Conservation (phyloP, 2,329 filamentous ascomycete species). For the Fusarium begoniae region DNA sequence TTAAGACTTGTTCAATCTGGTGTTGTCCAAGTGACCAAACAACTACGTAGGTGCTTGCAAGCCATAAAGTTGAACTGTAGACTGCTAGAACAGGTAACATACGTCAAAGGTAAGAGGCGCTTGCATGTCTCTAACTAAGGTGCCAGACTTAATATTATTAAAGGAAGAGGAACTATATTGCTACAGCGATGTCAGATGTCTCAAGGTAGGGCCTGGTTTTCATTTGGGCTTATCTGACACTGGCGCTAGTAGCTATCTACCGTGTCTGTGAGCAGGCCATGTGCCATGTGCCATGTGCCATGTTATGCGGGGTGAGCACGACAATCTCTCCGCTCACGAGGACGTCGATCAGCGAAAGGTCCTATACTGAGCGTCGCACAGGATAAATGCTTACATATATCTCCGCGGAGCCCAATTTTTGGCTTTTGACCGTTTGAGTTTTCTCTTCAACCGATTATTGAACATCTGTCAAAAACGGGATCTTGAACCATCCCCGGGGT, state of each 20-base stretch:
- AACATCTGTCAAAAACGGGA: background rate
- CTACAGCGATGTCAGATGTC: background rate
- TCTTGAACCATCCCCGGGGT: fast-evolving
- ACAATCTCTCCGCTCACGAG: background rate
- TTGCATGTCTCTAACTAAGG: fast-evolving
- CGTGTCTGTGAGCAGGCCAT: background rate
- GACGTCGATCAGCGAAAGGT: background rate
- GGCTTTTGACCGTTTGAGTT: fast-evolving
- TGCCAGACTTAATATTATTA: background rate
- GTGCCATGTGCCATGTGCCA: background rate
- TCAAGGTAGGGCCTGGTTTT: background rate
- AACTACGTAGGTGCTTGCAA: background rate
- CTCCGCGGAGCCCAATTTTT: background rate
- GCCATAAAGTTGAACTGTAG: too few relatives aligned
- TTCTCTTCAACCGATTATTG: fast-evolving
- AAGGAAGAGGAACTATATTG: too few relatives aligned
- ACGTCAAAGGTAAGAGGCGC: background rate
- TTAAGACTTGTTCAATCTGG: background rate
- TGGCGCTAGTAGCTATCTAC: background rate
- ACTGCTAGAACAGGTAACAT: background rate
- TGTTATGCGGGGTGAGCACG: background rate
- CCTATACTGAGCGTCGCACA: background rate
- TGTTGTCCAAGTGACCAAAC: fast-evolving
- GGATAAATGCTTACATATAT: background rate
- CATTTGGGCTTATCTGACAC: background rate